Conservation (phyloP, 1,284 basidiomycete species). For the Tilletia horrida region DNA sequence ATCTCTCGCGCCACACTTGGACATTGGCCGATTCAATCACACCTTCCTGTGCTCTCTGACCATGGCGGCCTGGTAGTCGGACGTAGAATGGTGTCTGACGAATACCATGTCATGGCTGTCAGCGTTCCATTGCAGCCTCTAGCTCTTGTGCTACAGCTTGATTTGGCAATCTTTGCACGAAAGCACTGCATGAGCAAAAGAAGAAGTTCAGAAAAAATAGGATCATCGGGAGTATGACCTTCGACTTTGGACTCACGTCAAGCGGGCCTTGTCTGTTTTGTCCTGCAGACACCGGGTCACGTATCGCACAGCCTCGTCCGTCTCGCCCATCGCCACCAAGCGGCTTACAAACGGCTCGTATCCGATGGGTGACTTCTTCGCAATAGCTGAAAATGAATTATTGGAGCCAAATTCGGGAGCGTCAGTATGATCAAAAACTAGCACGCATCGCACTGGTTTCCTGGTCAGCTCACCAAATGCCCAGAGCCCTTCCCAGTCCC, state of each 20-base stretch:
- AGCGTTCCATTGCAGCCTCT: constrained; percentile 6
- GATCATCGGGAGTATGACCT: too few species aligned
- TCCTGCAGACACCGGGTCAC: constrained; percentile 36
- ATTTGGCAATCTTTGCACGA: constrained; percentile 13
- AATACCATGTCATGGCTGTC: too few species aligned
- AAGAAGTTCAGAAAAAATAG: too few species aligned
- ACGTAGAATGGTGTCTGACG: too few species aligned
- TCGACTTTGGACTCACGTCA: constrained; percentile 19
- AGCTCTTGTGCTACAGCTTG: constrained; percentile 17
- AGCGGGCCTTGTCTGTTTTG: constrained; percentile 31
- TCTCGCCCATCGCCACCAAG: constrained; percentile 40
- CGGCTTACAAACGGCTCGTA: constrained; percentile 59
- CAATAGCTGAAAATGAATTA: neutral
- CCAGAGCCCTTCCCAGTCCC: constrained; percentile 44
- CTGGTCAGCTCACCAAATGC: constrained; percentile 30
- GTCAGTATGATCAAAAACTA: too few species aligned
- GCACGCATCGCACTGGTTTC: too few species aligned
- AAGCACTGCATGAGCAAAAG: neutral
- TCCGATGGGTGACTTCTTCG: constrained; percentile 81
- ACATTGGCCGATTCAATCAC: too few species aligned
- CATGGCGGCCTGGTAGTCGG: too few species aligned
- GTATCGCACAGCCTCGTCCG: constrained; percentile 42
- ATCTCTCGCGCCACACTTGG: too few species aligned
- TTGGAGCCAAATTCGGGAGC: too few species aligned
- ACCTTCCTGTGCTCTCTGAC: too few species aligned